Evolutionary conservation across 2,329 filamentous ascomycete species (phyloP), one percentile per base, ranked within the genome.

Genomic region (Diaporthe vaccinii): DNA sequence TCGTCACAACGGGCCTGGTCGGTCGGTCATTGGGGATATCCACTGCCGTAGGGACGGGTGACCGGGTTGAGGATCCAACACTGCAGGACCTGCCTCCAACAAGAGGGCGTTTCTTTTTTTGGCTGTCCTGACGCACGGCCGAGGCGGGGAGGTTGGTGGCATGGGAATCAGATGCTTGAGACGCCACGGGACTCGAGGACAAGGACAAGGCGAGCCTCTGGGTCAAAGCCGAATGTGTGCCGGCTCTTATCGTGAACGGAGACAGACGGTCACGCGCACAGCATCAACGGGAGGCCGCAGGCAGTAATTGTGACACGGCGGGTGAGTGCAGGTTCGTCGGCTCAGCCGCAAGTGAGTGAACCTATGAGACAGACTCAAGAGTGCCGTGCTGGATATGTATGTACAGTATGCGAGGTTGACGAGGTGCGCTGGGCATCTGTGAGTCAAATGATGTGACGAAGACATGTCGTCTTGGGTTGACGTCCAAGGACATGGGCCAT

Each of bases 1-100:
- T 58, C 58, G 59, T 61, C 59, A 72, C 55, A 75, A 72, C 51
- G 51, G 73, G 73, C 41, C 75, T 65, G 25, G 58, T 28, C 34
- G 65, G 49, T 55, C 34, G 65, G 65, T 65, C 71, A 73, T 73
- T 53, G 59, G 58, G 39, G 57, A 55, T 61, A 55, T 65, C 58
- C 71, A 62, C 59, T 51, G 58, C 46, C 17, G 58, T 65, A 41
- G 20, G 31, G 36, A 65, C 44, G 36, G 34, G n/a, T 44, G 71
- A 34, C 71, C 36, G 25, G 58, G 71, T 34, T 65, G 71, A 61
- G 58, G 39, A 65, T 73, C 71, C 58, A 73, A 65, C 71, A 28
- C 49, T 62, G 49, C 46, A 69, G 34, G 17, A 41, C 58, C 58
- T 55, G 46, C 34, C 28, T 34, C 46, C 58, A 55, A 73, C 58